Percentiles rank a stretch among this genome's conserved stretches.
Conservation (phyloP, 192 early-diverging fungal genomes). For the Coemansia sp. region DNA sequence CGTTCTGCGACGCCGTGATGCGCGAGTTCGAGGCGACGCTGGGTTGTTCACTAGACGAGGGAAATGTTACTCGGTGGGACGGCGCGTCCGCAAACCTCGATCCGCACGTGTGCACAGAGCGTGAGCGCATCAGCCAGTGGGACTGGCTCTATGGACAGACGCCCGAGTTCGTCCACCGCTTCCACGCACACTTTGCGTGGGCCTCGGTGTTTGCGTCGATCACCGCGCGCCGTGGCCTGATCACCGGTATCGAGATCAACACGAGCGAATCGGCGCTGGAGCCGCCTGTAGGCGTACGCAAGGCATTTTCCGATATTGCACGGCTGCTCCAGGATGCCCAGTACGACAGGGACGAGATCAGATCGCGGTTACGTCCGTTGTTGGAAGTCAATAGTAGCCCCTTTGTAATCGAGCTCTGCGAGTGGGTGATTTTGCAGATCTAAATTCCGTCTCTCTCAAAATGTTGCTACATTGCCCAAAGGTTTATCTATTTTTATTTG, state of each 20-base stretch:
- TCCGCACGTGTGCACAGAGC: constrained; percentile 22
- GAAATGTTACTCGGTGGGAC: constrained; percentile 13
- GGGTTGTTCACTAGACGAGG: constrained; percentile 17
- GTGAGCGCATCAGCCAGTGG: constrained; percentile 64
- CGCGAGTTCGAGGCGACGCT: constrained; percentile 70
- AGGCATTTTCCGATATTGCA: constrained; percentile 15
- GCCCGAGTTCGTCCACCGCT: constrained; percentile 74
- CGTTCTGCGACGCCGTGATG: constrained; percentile 76
- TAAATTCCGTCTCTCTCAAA: neutral
- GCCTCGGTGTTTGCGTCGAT: constrained; percentile 18
- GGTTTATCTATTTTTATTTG: too few species aligned
- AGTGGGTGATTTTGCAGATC: constrained; percentile 17
- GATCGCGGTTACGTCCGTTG: constrained; percentile 12
- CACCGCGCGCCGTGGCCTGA: constrained; percentile 31
- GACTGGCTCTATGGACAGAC: constrained; percentile 93
- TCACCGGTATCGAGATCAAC: constrained; percentile 12
- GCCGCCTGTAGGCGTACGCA: constrained; percentile 20
- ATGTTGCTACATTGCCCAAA: too few species aligned
- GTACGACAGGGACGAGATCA: constrained; percentile 29
- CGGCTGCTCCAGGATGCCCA: constrained; percentile 20
- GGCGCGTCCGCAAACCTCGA: constrained; percentile 13
- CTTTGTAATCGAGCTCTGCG: constrained; percentile 31
- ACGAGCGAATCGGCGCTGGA: constrained; percentile 8
- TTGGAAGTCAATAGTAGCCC: neutral
- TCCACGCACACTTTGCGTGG: constrained; percentile 36